These are phyloP conservation scores for Fonsecaea monophora DNA, from an alignment of 2,329 filamentous ascomycete species.

Conservation along the genomic window DNA sequence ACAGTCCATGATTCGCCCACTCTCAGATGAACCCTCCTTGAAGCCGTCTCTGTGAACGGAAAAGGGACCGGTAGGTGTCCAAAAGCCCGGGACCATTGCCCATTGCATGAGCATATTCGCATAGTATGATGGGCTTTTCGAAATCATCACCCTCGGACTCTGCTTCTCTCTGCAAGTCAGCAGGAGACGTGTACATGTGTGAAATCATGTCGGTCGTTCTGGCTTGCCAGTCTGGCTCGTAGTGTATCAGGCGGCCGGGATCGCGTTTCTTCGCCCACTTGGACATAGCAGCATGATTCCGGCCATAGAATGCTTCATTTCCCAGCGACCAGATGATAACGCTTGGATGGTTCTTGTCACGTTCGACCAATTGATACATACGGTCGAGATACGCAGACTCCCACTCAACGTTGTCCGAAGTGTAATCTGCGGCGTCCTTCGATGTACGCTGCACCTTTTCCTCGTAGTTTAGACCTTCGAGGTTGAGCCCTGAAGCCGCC, in stretches of 20 bases:
- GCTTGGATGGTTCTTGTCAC: slow-evolving; percentile 74
- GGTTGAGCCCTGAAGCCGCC: background rate
- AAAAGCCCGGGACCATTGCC: slow-evolving; percentile 75
- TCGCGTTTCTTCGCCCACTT: slow-evolving; percentile 66
- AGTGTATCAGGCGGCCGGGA: slow-evolving; percentile 66
- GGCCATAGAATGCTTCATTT: slow-evolving; percentile 75
- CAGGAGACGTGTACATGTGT: slow-evolving; percentile 66
- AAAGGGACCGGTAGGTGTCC: slow-evolving; percentile 71
- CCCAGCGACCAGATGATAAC: slow-evolving; percentile 76
- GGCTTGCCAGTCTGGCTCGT: slow-evolving; percentile 69
- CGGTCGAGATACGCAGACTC: slow-evolving; percentile 72
- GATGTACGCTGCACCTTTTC: slow-evolving; percentile 27
- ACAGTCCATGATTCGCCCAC: slow-evolving; percentile 67
- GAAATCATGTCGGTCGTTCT: slow-evolving; percentile 69
- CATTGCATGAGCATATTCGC: slow-evolving; percentile 69
- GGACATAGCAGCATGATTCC: slow-evolving; percentile 73
- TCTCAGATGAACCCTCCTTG: slow-evolving; percentile 74
- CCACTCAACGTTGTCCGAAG: slow-evolving; percentile 46
- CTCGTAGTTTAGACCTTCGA: slow-evolving; percentile 21
- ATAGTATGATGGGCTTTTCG: slow-evolving; percentile 52
- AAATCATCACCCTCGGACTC: slow-evolving; percentile 52
- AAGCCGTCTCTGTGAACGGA: slow-evolving; percentile 65
- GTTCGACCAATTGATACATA: slow-evolving; percentile 66
- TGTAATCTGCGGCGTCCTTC: slow-evolving; percentile 41
- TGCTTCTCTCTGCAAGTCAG: slow-evolving; percentile 43